phyloP scores from a whole-genome alignment of 1,284 basidiomycete genomes.

The Leccinum huronense region DNA sequence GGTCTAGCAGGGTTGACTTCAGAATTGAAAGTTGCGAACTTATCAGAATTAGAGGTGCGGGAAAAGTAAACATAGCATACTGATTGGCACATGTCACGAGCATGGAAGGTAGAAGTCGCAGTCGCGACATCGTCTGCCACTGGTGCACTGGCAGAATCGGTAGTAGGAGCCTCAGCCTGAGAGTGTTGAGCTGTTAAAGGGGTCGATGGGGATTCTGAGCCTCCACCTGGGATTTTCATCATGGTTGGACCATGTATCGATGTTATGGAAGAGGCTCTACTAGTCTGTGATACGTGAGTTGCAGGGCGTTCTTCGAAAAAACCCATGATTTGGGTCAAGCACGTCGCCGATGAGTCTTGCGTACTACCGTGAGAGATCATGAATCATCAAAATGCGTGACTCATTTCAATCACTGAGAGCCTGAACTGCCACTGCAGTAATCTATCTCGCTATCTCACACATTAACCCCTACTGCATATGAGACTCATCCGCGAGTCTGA shows the following conservation, averaged over 20 bases:
- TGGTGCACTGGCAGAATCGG: neutral
- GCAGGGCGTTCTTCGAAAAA: neutral
- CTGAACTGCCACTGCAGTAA: too few relatives aligned
- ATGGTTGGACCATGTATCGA: too few relatives aligned
- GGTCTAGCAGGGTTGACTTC: neutral
- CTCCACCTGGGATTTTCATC: too few relatives aligned
- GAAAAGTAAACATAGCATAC: neutral
- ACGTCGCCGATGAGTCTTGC: neutral
- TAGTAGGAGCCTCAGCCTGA: neutral
- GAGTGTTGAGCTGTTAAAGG: too few relatives aligned
- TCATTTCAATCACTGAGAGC: too few relatives aligned
- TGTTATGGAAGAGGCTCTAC: too few relatives aligned
- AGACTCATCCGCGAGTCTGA: neutral
- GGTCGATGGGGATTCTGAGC: too few relatives aligned
- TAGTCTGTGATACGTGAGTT: too few relatives aligned
- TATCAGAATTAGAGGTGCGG: neutral
- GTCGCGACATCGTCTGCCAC: neutral
- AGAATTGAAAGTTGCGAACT: slow-evolving; percentile 1
- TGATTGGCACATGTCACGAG: neutral
- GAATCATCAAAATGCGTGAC: too few relatives aligned
- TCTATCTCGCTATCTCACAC: neutral
- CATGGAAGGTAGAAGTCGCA: neutral
- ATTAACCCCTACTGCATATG: neutral
- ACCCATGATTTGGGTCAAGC: neutral
- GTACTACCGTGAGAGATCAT: neutral